Evolutionary conservation across 345 rosid genomes (phyloP).

Genomic region (Acer saccharum): DNA sequence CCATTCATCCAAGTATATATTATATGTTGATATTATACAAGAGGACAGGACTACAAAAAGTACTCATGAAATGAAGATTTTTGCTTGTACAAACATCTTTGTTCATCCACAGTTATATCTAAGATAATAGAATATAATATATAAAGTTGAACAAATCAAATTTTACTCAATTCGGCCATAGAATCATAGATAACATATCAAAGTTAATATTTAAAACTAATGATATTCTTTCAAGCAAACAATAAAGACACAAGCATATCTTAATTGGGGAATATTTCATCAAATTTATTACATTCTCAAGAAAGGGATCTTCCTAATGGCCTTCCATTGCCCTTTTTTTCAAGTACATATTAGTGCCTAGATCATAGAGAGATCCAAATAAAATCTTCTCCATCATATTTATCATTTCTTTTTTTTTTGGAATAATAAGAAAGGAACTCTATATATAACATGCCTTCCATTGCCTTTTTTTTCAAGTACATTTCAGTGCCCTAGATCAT

Average conservation of each 20-base stretch:
- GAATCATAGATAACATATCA: background rate
- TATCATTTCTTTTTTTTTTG: background rate
- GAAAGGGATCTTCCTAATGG: background rate
- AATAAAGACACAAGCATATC: background rate
- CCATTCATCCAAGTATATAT: background rate
- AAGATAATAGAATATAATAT: background rate
- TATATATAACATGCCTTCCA: background rate
- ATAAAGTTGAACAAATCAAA: background rate
- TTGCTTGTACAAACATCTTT: background rate
- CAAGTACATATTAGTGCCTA: background rate
- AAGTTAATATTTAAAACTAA: slow-evolving; percentile 1
- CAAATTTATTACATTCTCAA: background rate
- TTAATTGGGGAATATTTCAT: background rate
- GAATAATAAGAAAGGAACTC: background rate
- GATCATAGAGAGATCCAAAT: background rate
- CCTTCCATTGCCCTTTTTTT: background rate
- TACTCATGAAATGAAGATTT: background rate
- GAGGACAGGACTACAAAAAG: background rate
- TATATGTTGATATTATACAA: background rate
- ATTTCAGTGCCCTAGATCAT: background rate
- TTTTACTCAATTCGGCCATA: background rate
- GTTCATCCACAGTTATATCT: background rate
- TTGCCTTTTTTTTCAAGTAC: background rate
- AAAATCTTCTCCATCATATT: background rate
- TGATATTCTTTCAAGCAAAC: background rate